phyloP scores from a whole-genome alignment of 73 alveolate species.

The Paramecium sexaurelia region DNA sequence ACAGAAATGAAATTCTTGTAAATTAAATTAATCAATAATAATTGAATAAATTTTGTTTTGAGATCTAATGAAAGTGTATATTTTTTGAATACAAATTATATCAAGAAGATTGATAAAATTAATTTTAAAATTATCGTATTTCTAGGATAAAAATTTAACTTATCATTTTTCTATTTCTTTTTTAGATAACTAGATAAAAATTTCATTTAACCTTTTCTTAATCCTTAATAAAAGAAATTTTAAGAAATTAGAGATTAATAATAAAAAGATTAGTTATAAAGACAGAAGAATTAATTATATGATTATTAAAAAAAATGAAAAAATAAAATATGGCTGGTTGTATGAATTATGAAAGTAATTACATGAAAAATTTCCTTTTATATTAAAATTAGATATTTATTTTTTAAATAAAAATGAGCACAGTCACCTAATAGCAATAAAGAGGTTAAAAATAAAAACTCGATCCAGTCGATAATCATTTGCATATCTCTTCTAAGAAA shows the following conservation, averaged over 20 bases:
- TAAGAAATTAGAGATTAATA: background rate
- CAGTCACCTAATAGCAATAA: background rate
- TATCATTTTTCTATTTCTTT: too few relatives aligned
- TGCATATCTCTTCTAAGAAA: slow-evolving; percentile 30
- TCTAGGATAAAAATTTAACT: too few relatives aligned
- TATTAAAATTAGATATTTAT: slow-evolving; percentile 43
- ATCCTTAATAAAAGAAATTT: too few relatives aligned
- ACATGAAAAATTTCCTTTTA: background rate
- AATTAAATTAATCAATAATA: too few relatives aligned
- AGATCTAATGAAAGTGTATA: too few relatives aligned
- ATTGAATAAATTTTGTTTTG: too few relatives aligned
- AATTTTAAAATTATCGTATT: too few relatives aligned
- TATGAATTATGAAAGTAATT: background rate
- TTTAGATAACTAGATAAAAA: too few relatives aligned
- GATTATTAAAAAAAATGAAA: background rate
- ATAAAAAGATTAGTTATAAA: background rate
- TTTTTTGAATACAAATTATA: too few relatives aligned
- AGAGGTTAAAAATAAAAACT: slow-evolving; percentile 8
- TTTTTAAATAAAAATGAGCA: slow-evolving; percentile 41
- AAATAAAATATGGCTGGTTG: background rate
- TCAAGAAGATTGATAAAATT: too few relatives aligned
- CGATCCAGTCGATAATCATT: slow-evolving; percentile 42
- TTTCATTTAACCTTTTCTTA: too few relatives aligned
- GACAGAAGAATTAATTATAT: background rate
- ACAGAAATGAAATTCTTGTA: too few relatives aligned